Evolutionary conservation across 179 eudicot species (phyloP).

Genomic region (Beta macrorhiza): DNA sequence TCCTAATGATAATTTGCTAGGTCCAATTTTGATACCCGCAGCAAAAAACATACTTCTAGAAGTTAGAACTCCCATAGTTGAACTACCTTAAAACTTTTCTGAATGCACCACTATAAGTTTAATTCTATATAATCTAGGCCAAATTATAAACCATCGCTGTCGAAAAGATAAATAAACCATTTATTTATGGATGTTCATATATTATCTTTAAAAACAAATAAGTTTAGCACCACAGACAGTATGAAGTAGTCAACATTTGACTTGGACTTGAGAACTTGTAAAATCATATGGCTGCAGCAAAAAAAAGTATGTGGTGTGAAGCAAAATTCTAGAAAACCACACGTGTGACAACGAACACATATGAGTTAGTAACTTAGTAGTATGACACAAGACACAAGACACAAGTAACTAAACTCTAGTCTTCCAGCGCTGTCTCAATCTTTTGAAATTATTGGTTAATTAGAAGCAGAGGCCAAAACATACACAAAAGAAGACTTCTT

Average conservation of each 20-base stretch:
- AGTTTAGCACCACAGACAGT: neutral
- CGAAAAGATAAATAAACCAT: too few species aligned
- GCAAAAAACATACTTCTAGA: too few species aligned
- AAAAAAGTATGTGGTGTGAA: neutral
- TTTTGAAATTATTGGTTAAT: neutral
- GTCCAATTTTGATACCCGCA: too few species aligned
- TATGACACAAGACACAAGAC: too few species aligned
- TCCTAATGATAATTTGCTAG: too few species aligned
- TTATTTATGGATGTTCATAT: too few species aligned
- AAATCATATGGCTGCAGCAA: neutral
- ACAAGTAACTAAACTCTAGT: conserved; percentile 4
- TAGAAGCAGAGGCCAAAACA: neutral
- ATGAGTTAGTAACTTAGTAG: too few species aligned
- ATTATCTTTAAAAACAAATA: neutral
- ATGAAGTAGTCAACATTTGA: conserved; percentile 9
- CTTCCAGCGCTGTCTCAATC: neutral
- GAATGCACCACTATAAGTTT: neutral
- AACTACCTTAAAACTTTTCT: neutral
- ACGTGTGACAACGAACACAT: conserved; percentile 29
- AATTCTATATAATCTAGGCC: neutral
- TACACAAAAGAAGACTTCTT: conserved; percentile 25
- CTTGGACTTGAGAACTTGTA: neutral
- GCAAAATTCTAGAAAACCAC: conserved; percentile 16
- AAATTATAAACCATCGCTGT: neutral
- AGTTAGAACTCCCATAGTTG: neutral